A percentile compares a stretch with the other conserved stretches of the same genome.
These are phyloP conservation scores for Colletotrichum higginsianum DNA, from an alignment of 2,329 filamentous ascomycete genomes.

Conservation along the genomic window DNA sequence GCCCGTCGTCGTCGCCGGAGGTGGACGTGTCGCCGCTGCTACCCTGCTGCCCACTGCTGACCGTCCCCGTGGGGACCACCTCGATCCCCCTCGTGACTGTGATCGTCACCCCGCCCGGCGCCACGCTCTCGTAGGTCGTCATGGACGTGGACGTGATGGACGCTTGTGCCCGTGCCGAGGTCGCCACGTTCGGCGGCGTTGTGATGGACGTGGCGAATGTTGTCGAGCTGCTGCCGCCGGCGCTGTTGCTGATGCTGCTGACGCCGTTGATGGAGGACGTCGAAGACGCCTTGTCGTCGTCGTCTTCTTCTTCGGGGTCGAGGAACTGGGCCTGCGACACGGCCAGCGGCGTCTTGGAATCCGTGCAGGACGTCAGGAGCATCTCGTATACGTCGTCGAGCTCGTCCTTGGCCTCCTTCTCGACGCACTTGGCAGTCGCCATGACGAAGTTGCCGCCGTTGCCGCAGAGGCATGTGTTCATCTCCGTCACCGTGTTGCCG, in stretches of 20 bases:
- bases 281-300: slow-evolving; percentile 19
- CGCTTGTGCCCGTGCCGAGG: slow-evolving; percentile 7
- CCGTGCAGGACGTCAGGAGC: slow-evolving; percentile 60
- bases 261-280: neutral
- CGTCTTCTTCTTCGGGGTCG: slow-evolving; percentile 28
- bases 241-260: neutral
- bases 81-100: slow-evolving; percentile 34
- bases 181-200: neutral
- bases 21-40: neutral
- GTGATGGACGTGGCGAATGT: slow-evolving; percentile 11
- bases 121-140: slow-evolving; percentile 38
- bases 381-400: slow-evolving; percentile 60
- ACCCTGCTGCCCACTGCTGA: slow-evolving; percentile 7
- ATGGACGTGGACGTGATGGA: slow-evolving; percentile 2
- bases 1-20: neutral
- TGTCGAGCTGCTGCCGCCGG: neutral
- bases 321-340: slow-evolving; percentile 61
- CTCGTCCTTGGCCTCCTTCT: slow-evolving; percentile 52
- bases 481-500: slow-evolving; percentile 32
- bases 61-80: slow-evolving; percentile 22
- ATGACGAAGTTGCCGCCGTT: slow-evolving; percentile 62
- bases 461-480: slow-evolving; percentile 36
- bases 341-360: slow-evolving; percentile 60
- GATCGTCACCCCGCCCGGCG: slow-evolving; percentile 31
- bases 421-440: slow-evolving; percentile 63